phyloP scores from a whole-genome alignment of 305 asterid species.

The Nicotiana rustica region DNA sequence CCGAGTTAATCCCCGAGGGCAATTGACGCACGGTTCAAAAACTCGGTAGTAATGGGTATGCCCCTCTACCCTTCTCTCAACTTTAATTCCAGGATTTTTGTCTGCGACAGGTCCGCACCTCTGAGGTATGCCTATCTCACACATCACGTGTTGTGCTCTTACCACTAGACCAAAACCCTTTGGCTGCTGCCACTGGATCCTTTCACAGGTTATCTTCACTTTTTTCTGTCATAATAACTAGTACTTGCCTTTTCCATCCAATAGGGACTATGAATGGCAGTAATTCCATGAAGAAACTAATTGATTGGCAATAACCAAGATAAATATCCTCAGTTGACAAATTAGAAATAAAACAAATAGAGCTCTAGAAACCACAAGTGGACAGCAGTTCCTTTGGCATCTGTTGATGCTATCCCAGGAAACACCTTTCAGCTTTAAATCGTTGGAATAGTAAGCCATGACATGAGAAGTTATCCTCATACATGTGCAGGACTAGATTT shows the following conservation, averaged over 20 bases:
- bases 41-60: too few species aligned
- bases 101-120: too few species aligned
- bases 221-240: not conserved
- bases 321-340: not conserved
- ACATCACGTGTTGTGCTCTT: not conserved
- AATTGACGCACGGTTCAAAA: too few species aligned
- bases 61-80: too few species aligned
- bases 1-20: too few species aligned
- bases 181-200: not conserved
- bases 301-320: not conserved
- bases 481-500: not conserved
- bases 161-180: not conserved
- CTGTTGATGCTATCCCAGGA: conserved; percentile 21
- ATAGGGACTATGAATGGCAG: not conserved
- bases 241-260: not conserved
- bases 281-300: not conserved
- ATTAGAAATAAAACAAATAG: not conserved
- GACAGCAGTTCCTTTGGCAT: not conserved
- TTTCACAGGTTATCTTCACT: not conserved
- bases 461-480: not conserved
- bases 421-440: conserved; percentile 3
- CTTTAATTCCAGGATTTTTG: too few species aligned
- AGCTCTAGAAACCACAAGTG: not conserved
- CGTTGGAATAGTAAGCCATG: not conserved
- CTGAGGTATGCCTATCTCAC: too few species aligned